Base-by-base conservation (phyloP, 768 basidiomycete genomes). In the Leucosporidium scottii region DNA sequence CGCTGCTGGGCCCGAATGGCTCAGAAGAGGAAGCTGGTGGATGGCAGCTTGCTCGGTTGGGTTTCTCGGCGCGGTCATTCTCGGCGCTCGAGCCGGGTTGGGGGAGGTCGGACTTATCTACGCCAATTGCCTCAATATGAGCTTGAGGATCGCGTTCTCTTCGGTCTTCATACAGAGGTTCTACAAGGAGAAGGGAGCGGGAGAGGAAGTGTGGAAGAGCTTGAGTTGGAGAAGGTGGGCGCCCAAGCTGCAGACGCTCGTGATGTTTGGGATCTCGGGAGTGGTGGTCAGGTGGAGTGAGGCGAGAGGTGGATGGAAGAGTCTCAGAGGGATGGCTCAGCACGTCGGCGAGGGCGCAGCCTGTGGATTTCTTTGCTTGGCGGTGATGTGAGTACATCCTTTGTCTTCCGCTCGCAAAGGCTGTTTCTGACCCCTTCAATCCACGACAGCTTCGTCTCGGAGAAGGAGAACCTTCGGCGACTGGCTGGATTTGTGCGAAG, bases 11-110 rank as follows among this genome's bases (percentile, higher is more conserved):
- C 82, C 87, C 0, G 73, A 78, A 1, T 87, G 93, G 77, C 78
- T 99, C 15, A 84, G 81, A 56, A 77, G 75, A 10, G 92, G 94
- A 77, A 74, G 72, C 53, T 84, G 84, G 54, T 90, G 87, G 85
- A 89, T 98, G 87, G 81, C 86, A n/a, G 79, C 76, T 0, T 91
- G 89, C 76, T 91, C 91, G 0, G 76, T 80, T 1, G 78, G 84
- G 1, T 94, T 93, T 76, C 84, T 89, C 51, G 73, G 77, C 28
- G 80, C 49, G 80, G 73, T 39, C 70, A 85, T 70, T 82, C 85
- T 78, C 17, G 56, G 61, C 73, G 79, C 54, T 59, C 39, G 23
- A 5, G 82, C 31, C 77, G 80, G 30, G 74, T 85, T 30, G 87
- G 86, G 39, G 6, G 90, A 91, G 50, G 36, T 30, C 20, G 78